Percentiles rank a stretch among this genome's conserved stretches.
Evolutionary conservation across 1,284 basidiomycete genomes (phyloP).

Genomic region (Boletus semigastroideus): DNA sequence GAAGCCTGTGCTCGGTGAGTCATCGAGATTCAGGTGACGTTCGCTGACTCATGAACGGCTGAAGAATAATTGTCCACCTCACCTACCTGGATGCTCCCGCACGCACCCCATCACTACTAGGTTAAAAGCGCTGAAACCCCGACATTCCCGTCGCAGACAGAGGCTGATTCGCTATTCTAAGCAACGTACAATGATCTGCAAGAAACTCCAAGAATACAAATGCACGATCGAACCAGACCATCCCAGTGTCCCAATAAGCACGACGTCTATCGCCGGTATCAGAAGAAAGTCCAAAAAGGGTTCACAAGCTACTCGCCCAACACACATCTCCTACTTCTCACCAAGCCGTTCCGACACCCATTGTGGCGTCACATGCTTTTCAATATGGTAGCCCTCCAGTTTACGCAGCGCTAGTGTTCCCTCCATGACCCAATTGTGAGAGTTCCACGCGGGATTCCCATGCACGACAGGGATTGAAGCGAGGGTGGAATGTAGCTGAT

Average conservation of each 20-base stretch:
- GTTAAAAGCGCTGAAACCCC: conserved; percentile 16
- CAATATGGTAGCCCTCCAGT: conserved; percentile 29
- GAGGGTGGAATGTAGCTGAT: conserved; percentile 29
- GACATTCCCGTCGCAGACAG: conserved; percentile 14
- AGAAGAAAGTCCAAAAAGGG: conserved; percentile 8
- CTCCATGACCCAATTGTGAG: conserved; percentile 34
- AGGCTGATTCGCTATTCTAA: conserved; percentile 6
- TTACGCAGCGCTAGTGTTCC: conserved; percentile 29
- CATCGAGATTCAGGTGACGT: conserved; percentile 15
- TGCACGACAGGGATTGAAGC: conserved; percentile 25
- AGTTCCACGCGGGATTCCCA: conserved; percentile 31
- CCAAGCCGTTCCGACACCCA: conserved; percentile 31
- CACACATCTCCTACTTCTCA: conserved; percentile 24
- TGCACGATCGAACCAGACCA: conserved; percentile 12
- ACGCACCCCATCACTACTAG: conserved; percentile 22
- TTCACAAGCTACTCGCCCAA: conserved; percentile 5
- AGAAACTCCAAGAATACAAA: conserved; percentile 26
- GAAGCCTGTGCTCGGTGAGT: conserved; percentile 18
- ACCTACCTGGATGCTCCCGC: conserved; percentile 6
- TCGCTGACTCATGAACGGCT: conserved; percentile 5
- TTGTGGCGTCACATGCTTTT: conserved; percentile 33
- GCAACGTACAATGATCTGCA: conserved; percentile 15
- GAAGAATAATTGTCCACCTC: too few species aligned
- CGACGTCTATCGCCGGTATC: conserved; percentile 23
- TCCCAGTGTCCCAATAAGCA: conserved; percentile 23